Conservation (phyloP, 345 rosid species). For the Aurinia saxatilis region DNA sequence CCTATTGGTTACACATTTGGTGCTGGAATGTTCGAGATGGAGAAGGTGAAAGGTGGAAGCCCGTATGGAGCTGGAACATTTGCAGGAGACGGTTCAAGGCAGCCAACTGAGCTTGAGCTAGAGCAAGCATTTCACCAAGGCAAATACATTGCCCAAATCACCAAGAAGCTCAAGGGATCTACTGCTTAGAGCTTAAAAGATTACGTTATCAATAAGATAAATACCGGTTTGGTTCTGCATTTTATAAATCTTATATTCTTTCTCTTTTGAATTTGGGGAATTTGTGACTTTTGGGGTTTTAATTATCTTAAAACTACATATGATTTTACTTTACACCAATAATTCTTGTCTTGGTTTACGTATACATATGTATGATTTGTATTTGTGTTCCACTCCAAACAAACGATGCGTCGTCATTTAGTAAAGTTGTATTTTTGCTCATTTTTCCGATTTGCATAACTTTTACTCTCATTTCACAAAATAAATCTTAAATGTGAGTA, state of each 20-base stretch:
- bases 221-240: conserved; percentile 10
- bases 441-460: neutral
- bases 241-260: conserved; percentile 14
- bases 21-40: conserved; percentile 98
- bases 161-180: conserved; percentile 83
- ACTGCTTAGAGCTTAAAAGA: conserved; percentile 19
- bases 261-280: conserved; percentile 10
- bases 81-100: conserved; percentile 88
- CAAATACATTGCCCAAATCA: conserved; percentile 69
- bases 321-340: conserved; percentile 15
- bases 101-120: conserved; percentile 78
- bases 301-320: conserved; percentile 11
- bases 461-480: neutral
- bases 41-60: conserved; percentile 84
- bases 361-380: conserved; percentile 23
- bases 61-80: conserved; percentile 94
- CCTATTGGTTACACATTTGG: conserved; percentile 96
- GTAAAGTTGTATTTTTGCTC: neutral
- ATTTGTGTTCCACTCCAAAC: conserved; percentile 19
- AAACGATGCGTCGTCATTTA: neutral
- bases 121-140: conserved; percentile 97
- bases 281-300: conserved; percentile 21
- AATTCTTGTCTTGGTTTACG: conserved; percentile 23
- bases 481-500: neutral
- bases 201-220: conserved; percentile 5